phyloP scores from a whole-genome alignment of 495 filamentous ascomycete genomes.

The Aspergillus homomorphus region DNA sequence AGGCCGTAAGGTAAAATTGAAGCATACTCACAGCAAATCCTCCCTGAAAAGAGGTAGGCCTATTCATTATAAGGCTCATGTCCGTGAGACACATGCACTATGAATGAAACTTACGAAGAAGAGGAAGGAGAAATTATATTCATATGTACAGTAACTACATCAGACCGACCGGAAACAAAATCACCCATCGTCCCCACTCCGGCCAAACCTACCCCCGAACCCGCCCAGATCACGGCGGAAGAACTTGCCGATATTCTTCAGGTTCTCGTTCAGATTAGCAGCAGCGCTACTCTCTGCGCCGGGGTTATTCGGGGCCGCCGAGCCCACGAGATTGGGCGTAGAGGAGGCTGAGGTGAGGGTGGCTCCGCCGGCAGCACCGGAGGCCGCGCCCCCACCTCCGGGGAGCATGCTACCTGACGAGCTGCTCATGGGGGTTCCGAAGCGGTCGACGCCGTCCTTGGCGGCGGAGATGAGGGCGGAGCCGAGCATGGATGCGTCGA shows the following conservation, averaged over 20 bases:
- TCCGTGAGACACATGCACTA: too few relatives aligned
- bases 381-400: slow-evolving; percentile 7
- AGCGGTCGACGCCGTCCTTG: slow-evolving; percentile 83
- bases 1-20: too few relatives aligned
- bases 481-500: slow-evolving; percentile 74
- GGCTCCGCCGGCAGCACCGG: slow-evolving; percentile 1
- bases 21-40: too few relatives aligned
- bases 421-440: slow-evolving; percentile 57
- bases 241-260: slow-evolving; percentile 94
- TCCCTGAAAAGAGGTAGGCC: too few relatives aligned
- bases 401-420: slow-evolving; percentile 23
- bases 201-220: slow-evolving; percentile 70
- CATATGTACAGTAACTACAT: neutral
- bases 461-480: slow-evolving; percentile 76
- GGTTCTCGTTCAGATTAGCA: slow-evolving; percentile 78
- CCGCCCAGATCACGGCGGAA: slow-evolving; percentile 85
- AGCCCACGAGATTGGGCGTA: slow-evolving; percentile 9
- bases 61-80: too few relatives aligned
- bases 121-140: neutral
- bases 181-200: slow-evolving; percentile 36
- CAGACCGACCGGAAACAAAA: neutral
- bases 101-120: neutral
- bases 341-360: slow-evolving; percentile 1
- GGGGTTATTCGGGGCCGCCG: slow-evolving; percentile 12
- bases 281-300: slow-evolving; percentile 32